A percentile compares a stretch with the other conserved stretches of the same genome.
Evolutionary conservation across 2,329 filamentous ascomycete species (phyloP).

Genomic region (Clonostachys byssicola): DNA sequence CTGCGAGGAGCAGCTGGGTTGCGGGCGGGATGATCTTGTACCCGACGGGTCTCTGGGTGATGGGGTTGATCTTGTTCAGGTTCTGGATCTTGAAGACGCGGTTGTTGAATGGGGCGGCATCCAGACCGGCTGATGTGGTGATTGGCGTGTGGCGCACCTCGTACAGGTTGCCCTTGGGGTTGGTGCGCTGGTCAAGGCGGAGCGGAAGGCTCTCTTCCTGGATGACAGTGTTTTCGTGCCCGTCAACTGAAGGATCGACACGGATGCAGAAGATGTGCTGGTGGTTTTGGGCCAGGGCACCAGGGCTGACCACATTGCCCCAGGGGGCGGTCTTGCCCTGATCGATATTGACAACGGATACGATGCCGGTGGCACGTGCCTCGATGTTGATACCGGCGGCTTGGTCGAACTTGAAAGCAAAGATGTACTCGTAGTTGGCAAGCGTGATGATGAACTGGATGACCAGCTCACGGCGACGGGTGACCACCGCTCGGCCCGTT

Average conservation of each 20-base stretch:
- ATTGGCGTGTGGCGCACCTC: constrained; percentile 38
- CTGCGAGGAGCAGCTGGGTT: constrained; percentile 32
- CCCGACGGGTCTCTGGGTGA: constrained; percentile 38
- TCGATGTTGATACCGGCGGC: constrained; percentile 32
- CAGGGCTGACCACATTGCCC: constrained; percentile 56
- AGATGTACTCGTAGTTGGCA: constrained; percentile 56
- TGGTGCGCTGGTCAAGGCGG: constrained; percentile 30
- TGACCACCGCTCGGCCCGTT: constrained; percentile 50
- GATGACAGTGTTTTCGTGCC: constrained; percentile 49
- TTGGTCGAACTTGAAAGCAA: constrained; percentile 43
- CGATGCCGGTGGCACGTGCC: constrained; percentile 34
- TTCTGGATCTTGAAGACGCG: constrained; percentile 48
- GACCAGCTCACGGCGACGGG: constrained; percentile 50
- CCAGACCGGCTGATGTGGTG: constrained; percentile 36
- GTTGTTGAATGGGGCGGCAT: constrained; percentile 43
- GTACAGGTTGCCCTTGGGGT: constrained; percentile 44
- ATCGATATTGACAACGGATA: constrained; percentile 38
- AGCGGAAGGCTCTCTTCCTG: constrained; percentile 35
- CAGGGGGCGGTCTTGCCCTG: constrained; percentile 49
- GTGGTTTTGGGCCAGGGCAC: constrained; percentile 60
- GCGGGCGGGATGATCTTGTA: constrained; percentile 39
- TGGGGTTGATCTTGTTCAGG: constrained; percentile 29
- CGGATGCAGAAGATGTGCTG: constrained; percentile 63
- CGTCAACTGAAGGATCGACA: constrained; percentile 60
- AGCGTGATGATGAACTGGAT: constrained; percentile 59